Evolutionary conservation across 495 filamentous ascomycete genomes (phyloP).

Genomic region (Penicillium tannophilum): DNA sequence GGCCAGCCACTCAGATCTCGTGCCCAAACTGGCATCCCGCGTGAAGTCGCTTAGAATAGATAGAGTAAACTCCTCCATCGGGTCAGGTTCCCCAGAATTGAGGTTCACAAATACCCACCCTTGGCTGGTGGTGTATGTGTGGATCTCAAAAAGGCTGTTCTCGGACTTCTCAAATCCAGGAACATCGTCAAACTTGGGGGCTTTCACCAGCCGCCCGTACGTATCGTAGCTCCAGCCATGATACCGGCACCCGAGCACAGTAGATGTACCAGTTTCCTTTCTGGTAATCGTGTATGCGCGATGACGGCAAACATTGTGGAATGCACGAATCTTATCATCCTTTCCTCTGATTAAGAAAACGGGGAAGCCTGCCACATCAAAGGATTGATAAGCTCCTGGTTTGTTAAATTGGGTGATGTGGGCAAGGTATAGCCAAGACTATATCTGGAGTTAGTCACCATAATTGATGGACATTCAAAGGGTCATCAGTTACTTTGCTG

Average conservation of each 20-base stretch:
- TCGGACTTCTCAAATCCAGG: conserved; percentile 56
- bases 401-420: conserved; percentile 48
- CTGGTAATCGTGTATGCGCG: conserved; percentile 57
- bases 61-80: conserved; percentile 13
- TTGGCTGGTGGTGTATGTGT: conserved; percentile 27
- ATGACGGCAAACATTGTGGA: conserved; percentile 63
- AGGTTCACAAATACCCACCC: conserved; percentile 50
- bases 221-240: conserved; percentile 66
- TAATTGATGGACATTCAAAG: not conserved
- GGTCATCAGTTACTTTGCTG: conserved; percentile 36
- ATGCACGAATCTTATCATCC: conserved; percentile 52
- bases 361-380: conserved; percentile 50
- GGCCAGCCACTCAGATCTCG: conserved; percentile 29
- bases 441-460: not conserved
- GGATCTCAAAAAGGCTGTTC: conserved; percentile 54
- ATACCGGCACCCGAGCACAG: conserved; percentile 58
- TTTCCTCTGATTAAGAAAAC: conserved; percentile 53
- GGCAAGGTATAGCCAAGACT: conserved; percentile 53
- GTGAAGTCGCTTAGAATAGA: conserved; percentile 17
- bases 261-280: conserved; percentile 51
- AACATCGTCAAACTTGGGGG: conserved; percentile 58
- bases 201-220: conserved; percentile 57
- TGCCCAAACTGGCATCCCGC: conserved; percentile 10
- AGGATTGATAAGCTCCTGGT: conserved; percentile 52
- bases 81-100: conserved; percentile 25